phyloP scores from a whole-genome alignment of 192 early-diverging fungal species.

The Geranomyces michiganensis region DNA sequence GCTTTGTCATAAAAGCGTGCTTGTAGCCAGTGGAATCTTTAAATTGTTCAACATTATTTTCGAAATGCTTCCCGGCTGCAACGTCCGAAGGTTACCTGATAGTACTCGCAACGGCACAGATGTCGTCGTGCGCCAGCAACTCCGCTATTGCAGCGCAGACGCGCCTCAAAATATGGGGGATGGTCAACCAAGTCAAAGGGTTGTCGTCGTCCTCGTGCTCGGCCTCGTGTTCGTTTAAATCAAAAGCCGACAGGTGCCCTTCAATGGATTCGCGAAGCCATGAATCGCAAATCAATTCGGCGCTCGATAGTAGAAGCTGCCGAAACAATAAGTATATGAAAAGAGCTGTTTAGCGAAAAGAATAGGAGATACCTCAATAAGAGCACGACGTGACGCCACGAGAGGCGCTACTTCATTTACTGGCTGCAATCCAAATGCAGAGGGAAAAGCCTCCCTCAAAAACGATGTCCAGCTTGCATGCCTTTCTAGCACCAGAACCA shows the following conservation, averaged over 20 bases:
- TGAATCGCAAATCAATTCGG: too few relatives aligned
- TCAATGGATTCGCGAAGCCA: too few relatives aligned
- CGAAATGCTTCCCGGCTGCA: too few relatives aligned
- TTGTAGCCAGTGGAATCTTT: constrained; percentile 8
- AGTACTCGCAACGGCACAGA: not conserved
- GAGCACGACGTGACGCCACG: too few relatives aligned
- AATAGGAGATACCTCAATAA: too few relatives aligned
- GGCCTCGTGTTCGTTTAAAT: not conserved
- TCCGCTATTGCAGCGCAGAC: not conserved
- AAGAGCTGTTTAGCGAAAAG: too few relatives aligned
- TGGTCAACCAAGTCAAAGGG: not conserved
- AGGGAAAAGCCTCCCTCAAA: constrained; percentile 2
- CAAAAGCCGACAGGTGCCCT: not conserved
- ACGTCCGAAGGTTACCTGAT: not conserved
- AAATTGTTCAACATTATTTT: not conserved
- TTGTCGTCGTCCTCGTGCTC: not conserved
- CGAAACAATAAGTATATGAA: too few relatives aligned
- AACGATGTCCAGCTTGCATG: constrained; percentile 2
- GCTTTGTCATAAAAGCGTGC: not conserved
- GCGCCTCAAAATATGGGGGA: not conserved
- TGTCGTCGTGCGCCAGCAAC: not conserved
- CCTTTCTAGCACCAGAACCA: constrained; percentile 11
- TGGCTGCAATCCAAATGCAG: not conserved
- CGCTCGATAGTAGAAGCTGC: too few relatives aligned
- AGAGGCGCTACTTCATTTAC: too few relatives aligned